Percentiles rank a stretch among this genome's conserved stretches.
Evolutionary conservation across 257 asterid genomes (phyloP).

Genomic region (Leonotis leonurus): DNA sequence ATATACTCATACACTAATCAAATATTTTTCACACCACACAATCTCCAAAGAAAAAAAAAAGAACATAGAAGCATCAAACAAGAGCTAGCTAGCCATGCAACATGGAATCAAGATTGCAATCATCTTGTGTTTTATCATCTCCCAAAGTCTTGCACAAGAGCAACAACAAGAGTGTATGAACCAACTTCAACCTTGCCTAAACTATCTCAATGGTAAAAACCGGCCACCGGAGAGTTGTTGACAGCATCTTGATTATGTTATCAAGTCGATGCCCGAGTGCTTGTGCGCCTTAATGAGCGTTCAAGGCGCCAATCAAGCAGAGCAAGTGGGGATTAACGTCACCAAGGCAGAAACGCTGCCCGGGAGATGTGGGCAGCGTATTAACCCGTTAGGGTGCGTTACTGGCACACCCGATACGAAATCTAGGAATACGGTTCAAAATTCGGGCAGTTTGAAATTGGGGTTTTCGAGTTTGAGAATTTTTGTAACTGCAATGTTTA

Average conservation of each 20-base stretch:
- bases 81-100: constrained; percentile 2
- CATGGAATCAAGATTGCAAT: neutral
- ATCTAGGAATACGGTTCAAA: constrained; percentile 12
- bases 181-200: constrained; percentile 55
- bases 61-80: constrained; percentile 11
- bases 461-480: neutral
- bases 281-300: constrained; percentile 59
- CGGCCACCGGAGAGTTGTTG: constrained; percentile 69
- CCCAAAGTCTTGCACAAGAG: constrained; percentile 32
- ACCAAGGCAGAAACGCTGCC: constrained; percentile 68
- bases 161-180: constrained; percentile 44
- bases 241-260: constrained; percentile 41
- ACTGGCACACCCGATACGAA: constrained; percentile 47
- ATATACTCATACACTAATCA: neutral
- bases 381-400: constrained; percentile 76
- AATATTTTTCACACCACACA: neutral
- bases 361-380: constrained; percentile 68
- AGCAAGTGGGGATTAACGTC: constrained; percentile 52
- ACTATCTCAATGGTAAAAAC: constrained; percentile 40
- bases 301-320: constrained; percentile 58
- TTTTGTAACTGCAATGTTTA: neutral
- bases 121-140: constrained; percentile 12
- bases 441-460: neutral
- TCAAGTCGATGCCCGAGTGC: constrained; percentile 65
- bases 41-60: neutral